Evolutionary conservation across 495 filamentous ascomycete species (phyloP).

Genomic region (Schizothecium vesticola): DNA sequence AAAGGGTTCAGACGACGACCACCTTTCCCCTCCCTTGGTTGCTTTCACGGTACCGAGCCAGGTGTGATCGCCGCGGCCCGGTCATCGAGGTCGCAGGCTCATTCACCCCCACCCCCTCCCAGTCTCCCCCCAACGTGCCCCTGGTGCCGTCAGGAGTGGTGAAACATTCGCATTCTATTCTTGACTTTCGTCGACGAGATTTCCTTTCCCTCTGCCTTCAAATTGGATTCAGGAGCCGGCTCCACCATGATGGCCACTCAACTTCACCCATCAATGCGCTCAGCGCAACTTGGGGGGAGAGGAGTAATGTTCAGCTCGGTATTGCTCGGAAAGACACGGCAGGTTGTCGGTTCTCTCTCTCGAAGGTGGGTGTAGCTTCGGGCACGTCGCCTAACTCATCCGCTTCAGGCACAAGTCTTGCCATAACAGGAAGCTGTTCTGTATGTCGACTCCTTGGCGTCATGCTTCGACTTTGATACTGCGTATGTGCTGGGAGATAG

Average conservation of each 20-base stretch:
- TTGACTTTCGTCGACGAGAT: neutral
- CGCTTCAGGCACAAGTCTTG: neutral
- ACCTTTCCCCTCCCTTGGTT: neutral
- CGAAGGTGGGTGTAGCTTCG: neutral
- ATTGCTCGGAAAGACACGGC: conserved; percentile 3
- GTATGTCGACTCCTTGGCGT: neutral
- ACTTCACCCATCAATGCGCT: neutral
- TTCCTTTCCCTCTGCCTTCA: neutral
- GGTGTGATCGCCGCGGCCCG: neutral
- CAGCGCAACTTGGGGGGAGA: neutral
- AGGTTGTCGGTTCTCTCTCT: conserved; percentile 5
- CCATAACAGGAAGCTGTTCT: neutral
- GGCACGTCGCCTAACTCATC: neutral
- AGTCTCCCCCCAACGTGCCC: neutral
- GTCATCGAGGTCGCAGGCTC: neutral
- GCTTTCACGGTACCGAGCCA: neutral
- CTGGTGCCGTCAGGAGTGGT: neutral
- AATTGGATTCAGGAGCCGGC: neutral
- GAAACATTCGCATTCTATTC: neutral
- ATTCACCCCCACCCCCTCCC: neutral
- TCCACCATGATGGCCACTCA: neutral
- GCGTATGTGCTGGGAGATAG: neutral
- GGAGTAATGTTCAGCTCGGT: neutral
- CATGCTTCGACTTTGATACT: neutral
- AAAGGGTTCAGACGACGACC: neutral